Evolutionary conservation across 805 yeast species (phyloP).

Genomic region (Saccharomycopsis fodiens): DNA sequence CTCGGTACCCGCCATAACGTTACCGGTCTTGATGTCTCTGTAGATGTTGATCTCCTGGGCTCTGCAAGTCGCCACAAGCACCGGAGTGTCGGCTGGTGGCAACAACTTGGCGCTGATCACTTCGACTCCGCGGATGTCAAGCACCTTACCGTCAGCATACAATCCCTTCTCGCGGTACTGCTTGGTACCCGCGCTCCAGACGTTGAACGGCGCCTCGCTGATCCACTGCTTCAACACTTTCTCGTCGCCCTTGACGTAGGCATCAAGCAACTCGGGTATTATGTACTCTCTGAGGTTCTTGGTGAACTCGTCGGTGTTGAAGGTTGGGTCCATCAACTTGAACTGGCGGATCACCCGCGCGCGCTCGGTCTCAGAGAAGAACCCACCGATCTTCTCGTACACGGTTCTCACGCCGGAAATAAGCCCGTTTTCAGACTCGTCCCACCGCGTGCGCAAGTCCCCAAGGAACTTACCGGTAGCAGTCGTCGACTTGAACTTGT

Average conservation of each 20-base stretch:
- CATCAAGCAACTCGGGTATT: conserved; percentile 92
- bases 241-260: conserved; percentile 88
- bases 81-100: conserved; percentile 89
- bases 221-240: conserved; percentile 81
- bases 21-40: conserved; percentile 86
- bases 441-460: conserved; percentile 66
- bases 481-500: conserved; percentile 58
- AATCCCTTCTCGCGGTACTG: conserved; percentile 86
- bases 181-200: conserved; percentile 89
- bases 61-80: conserved; percentile 86
- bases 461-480: conserved; percentile 59
- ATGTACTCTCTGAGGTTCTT: conserved; percentile 84
- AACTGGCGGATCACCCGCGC: conserved; percentile 86
- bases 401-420: conserved; percentile 74
- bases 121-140: conserved; percentile 94
- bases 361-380: conserved; percentile 93
- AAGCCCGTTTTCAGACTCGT: conserved; percentile 90
- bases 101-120: conserved; percentile 79
- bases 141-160: conserved; percentile 81
- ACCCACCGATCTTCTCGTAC: conserved; percentile 71
- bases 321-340: conserved; percentile 83
- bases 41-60: conserved; percentile 92
- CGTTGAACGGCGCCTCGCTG: conserved; percentile 93
- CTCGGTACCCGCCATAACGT: conserved; percentile 92
- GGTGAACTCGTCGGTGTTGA: conserved; percentile 70